Base-by-base conservation (phyloP, 2,329 filamentous ascomycete species). In the Lecanicillium sp. region DNA sequence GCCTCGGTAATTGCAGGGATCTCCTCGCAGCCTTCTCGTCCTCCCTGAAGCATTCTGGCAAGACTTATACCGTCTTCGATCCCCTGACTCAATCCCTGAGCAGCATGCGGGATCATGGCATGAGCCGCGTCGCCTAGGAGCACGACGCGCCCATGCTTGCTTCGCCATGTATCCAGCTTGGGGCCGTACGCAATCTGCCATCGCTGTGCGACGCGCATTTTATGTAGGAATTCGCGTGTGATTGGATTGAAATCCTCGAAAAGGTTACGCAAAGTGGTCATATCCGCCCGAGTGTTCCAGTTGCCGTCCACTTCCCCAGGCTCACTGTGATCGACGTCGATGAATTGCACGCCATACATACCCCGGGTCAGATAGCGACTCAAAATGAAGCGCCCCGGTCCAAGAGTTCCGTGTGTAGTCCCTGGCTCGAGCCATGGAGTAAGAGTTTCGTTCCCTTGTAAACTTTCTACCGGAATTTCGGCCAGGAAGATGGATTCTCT, bases 41-140 rank as follows among this genome's bases (percentile, higher is more conserved):
- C 42, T 2, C 23, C 21, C 6, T 26, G 24, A 9, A 49, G 35
- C 40, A 44, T 37, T 3, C 21, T 19, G 19, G 47, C 47, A 2
- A 49, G 40, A 15, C 47, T 44, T 15, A 49, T 23, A 26, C 32
- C 47, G 35, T 49, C 47, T 20, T 49, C 47, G 33, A 49, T 35
- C 11, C 47, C 47, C 35, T 49, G 47, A 15, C 47, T 49, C 11
- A 49, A 24, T 5, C 47, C 47, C 32, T 49, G 47, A n/a, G 47
- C 47, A 11, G 39, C 47, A 29, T 49, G 47, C 26, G 47, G 47
- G 21, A 49, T 37, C 47, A 49, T 49, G 24, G 47, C 47, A 27
- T 49, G 47, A 14, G 47, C 47, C 20, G 47, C 47, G 27, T 49
- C 47, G n/a, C 47, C 47, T 2, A 49, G 39, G 9, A 49, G 40